Conservation (phyloP, 2,329 filamentous ascomycete genomes). For the Fusarium marasasianum region DNA sequence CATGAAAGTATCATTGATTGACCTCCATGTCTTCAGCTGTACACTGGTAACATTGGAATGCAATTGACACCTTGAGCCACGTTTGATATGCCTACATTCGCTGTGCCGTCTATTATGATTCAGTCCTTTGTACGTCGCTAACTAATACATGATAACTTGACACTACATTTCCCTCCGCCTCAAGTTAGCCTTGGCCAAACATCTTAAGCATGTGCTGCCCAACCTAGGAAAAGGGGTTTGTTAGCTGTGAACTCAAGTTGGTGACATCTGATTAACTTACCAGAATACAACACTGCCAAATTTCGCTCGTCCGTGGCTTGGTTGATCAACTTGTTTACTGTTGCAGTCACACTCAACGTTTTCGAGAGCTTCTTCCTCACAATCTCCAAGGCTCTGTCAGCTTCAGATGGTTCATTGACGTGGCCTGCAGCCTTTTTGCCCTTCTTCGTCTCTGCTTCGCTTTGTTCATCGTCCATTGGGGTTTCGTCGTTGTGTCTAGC, state of each 20-base stretch:
- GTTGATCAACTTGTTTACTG: constrained; percentile 96
- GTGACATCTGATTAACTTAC: constrained; percentile 53
- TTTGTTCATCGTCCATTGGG: constrained; percentile 50
- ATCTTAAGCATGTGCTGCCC: constrained; percentile 57
- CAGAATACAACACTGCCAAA: constrained; percentile 87
- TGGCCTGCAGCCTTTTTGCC: constrained; percentile 46
- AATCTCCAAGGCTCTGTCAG: constrained; percentile 88
- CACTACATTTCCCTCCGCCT: not conserved
- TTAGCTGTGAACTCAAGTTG: constrained; percentile 34
- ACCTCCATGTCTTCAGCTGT: not conserved
- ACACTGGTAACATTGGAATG: not conserved
- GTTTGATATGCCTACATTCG: not conserved
- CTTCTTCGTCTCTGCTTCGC: constrained; percentile 54
- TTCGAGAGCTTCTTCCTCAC: constrained; percentile 97
- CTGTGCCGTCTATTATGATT: not conserved
- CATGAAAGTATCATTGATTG: not conserved
- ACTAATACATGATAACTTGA: not conserved
- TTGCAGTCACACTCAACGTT: constrained; percentile 91
- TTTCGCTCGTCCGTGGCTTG: constrained; percentile 94
- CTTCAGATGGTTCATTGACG: constrained; percentile 74
- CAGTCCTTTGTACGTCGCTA: not conserved
- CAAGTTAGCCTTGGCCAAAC: not conserved
- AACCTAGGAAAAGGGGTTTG: constrained; percentile 45
- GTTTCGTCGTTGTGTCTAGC: constrained; percentile 62
- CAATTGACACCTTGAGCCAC: not conserved